phyloP scores from a whole-genome alignment of 345 rosid genomes.

The Aquilaria sinensis region DNA sequence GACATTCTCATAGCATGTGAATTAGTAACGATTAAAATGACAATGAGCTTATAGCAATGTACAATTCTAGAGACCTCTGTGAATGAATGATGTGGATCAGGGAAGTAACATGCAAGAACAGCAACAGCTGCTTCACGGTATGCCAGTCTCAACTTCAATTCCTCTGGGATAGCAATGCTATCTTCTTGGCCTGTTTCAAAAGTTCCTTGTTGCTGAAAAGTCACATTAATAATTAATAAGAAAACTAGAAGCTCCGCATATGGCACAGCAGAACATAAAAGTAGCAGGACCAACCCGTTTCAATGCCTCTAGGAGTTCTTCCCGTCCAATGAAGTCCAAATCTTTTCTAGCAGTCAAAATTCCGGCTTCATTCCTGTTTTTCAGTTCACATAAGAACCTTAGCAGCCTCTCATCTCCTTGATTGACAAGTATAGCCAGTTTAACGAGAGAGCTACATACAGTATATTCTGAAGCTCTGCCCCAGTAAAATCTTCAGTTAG shows the following conservation, averaged over 20 bases:
- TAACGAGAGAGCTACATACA: constrained; percentile 32
- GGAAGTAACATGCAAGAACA: constrained; percentile 82
- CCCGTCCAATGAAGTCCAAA: constrained; percentile 75
- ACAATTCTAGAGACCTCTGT: constrained; percentile 39
- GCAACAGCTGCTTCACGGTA: constrained; percentile 97
- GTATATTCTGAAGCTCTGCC: constrained; percentile 94
- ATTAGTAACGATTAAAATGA: constrained; percentile 6
- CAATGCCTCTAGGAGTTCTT: constrained; percentile 89
- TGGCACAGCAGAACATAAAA: constrained; percentile 3
- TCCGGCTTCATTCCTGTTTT: constrained; percentile 90
- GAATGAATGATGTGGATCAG: constrained; percentile 70
- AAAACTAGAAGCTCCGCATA: constrained; percentile 8
- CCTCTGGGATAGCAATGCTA: constrained; percentile 75
- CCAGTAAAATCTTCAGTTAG: constrained; percentile 88
- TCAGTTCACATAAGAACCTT: constrained; percentile 19
- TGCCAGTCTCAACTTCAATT: constrained; percentile 77
- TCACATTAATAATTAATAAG: constrained; percentile 15
- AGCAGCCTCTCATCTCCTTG: constrained; percentile 12
- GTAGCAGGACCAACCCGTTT: constrained; percentile 53
- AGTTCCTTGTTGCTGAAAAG: constrained; percentile 87
- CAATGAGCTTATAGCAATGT: background rate
- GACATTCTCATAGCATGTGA: constrained; percentile 16
- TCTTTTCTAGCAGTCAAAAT: constrained; percentile 97
- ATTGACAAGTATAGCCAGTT: constrained; percentile 4
- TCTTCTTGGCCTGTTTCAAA: constrained; percentile 97